Percentiles rank a stretch among this genome's conserved stretches.
phyloP scores from a whole-genome alignment of 257 asterid species.

The Scutellaria baicalensis region DNA sequence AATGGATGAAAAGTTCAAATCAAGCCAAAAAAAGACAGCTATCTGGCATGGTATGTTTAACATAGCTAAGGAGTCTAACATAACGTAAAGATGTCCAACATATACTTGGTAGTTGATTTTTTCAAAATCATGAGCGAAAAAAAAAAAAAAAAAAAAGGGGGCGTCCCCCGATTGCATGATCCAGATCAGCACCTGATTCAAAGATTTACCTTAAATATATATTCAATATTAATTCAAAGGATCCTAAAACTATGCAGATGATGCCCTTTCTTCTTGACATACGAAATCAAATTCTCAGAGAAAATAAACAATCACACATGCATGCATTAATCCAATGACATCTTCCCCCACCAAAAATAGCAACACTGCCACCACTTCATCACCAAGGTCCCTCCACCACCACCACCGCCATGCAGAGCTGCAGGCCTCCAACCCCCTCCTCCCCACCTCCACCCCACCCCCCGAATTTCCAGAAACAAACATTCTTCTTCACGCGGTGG shows the following conservation, averaged over 20 bases:
- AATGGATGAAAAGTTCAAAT: too few relatives aligned
- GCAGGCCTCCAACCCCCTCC: conserved; percentile 22
- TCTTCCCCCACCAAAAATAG: conserved; percentile 18
- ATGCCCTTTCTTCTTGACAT: neutral
- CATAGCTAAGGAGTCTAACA: too few relatives aligned
- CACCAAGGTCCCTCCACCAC: conserved; percentile 16
- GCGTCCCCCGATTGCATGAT: too few relatives aligned
- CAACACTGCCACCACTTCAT: conserved; percentile 10
- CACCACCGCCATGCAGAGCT: conserved; percentile 29
- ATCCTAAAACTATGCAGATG: neutral
- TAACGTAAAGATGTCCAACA: too few relatives aligned
- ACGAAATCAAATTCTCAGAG: neutral
- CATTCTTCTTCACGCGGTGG: conserved; percentile 30
- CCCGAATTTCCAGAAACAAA: conserved; percentile 14
- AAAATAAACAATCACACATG: conserved; percentile 5
- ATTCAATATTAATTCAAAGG: neutral
- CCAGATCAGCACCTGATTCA: too few relatives aligned
- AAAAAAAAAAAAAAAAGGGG: too few relatives aligned
- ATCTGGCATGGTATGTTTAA: too few relatives aligned
- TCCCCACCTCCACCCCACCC: conserved; percentile 16
- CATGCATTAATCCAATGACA: conserved; percentile 25
- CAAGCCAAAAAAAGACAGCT: too few relatives aligned
- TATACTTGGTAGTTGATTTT: too few relatives aligned
- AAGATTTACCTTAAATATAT: too few relatives aligned
- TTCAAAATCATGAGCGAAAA: too few relatives aligned